phyloP scores from a whole-genome alignment of 169 alveolate species.

The Besnoitia besnoiti region DNA sequence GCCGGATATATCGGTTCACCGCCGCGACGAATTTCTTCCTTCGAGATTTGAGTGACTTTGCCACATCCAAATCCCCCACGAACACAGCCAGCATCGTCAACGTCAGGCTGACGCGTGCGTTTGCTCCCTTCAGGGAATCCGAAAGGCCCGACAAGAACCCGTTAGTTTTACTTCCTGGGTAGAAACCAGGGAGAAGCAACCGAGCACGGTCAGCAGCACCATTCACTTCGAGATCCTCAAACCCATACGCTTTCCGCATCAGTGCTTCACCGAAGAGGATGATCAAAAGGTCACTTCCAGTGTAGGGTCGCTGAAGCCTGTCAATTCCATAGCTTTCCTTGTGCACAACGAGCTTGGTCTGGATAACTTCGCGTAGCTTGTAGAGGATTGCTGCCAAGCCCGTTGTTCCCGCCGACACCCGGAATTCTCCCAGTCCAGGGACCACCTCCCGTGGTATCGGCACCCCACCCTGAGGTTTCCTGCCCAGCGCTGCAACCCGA shows the following conservation, averaged over 20 bases:
- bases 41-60: background rate
- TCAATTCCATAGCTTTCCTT: background rate
- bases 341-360: background rate
- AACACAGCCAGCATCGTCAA: background rate
- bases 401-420: background rate
- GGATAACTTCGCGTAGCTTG: slow-evolving; percentile 1
- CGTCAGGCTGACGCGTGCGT: background rate
- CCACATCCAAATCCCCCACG: background rate
- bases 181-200: background rate
- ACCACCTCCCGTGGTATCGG: background rate
- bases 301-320: background rate
- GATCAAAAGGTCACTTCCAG: slow-evolving; percentile 2
- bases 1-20: slow-evolving; percentile 10
- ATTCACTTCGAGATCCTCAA: background rate
- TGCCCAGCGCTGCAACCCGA: background rate
- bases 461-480: background rate
- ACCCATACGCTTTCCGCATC: background rate
- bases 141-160: background rate
- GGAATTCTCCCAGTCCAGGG: background rate
- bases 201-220: background rate
- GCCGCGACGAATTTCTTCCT: background rate
- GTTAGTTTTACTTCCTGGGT: background rate
- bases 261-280: background rate
- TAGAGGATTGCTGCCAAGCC: background rate
- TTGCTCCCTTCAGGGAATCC: background rate